Base-by-base conservation (phyloP, 345 rosid genomes). In the Erucastrum elatum region DNA sequence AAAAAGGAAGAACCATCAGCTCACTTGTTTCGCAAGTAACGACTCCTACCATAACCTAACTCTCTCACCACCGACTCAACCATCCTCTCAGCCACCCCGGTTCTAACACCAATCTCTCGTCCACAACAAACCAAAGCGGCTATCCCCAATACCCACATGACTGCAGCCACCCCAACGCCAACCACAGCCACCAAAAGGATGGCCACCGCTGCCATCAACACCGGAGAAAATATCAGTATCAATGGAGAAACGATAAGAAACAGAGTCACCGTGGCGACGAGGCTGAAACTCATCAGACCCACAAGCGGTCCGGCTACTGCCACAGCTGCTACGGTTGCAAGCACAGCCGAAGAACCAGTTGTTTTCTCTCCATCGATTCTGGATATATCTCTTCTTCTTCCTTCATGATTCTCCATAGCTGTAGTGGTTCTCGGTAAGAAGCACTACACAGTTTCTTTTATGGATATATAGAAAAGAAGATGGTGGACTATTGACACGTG, bases 171-270 rank as follows among this genome's bases (percentile, higher is more conserved):
- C 2, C 78, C 81, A 27, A 81, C 75, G 27, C 88, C 86, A 4
- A 64, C 78, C 84, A 77, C 31, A 13, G 80, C 85, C 11, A 64
- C 73, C n/a, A 26, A 77, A 66, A 86, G 11, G 64, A 82, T 41
- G 29, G 74, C 76, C 1, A 73, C 63, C 16, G 77, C 72, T 13
- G 33, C 64, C 2, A 71, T 33, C 64, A 88, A 79, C 34, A 85
- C 75, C 26, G 88, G 88, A 64, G 75, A 75, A 81, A 84, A 81
- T 30, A 86, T 29, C 73, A 86, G 64, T 49, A 86, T 69, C 27
- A 82, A 66, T 17, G 86, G 89, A n/a, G 81, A 85, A 80, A 17
- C 64, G 33, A 77, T 25, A 5, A 85, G 70, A 11, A 86, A 81
- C 53, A 86, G 70, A 26, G 82, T 77, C 63, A 70, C 9, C 0